A percentile compares a stretch with the other conserved stretches of the same genome.
phyloP scores from a whole-genome alignment of 2,329 filamentous ascomycete genomes.

The Hirsutella rhossiliensis region DNA sequence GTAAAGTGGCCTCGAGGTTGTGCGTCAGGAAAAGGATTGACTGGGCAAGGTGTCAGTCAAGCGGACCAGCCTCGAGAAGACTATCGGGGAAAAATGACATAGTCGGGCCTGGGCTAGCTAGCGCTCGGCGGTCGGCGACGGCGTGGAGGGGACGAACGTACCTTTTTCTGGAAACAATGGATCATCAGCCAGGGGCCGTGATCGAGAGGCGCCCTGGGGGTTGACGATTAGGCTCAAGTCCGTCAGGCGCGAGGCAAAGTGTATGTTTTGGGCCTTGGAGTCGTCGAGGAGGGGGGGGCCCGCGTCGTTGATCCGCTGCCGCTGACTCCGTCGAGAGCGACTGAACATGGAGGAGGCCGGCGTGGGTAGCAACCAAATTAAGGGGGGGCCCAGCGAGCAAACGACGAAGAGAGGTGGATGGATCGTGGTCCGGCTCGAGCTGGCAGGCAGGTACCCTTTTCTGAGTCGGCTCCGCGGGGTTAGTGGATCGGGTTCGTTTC shows the following conservation, averaged over 20 bases:
- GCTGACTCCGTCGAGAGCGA: slow-evolving; percentile 18
- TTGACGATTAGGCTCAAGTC: slow-evolving; percentile 15
- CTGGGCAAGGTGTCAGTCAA: slow-evolving; percentile 1
- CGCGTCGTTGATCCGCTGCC: slow-evolving; percentile 12
- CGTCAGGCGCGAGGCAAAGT: slow-evolving; percentile 14
- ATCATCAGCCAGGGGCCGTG: slow-evolving; percentile 15
- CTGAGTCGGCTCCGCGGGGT: background rate
- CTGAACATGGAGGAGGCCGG: slow-evolving; percentile 23
- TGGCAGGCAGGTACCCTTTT: background rate
- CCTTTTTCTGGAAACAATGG: slow-evolving; percentile 28
- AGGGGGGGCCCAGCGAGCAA: background rate
- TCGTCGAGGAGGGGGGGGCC: slow-evolving; percentile 2
- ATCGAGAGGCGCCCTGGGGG: slow-evolving; percentile 12
- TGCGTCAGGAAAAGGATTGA: slow-evolving; percentile 14
- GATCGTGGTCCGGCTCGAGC: background rate
- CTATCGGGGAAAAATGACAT: background rate
- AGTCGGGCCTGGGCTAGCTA: background rate
- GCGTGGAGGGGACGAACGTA: slow-evolving; percentile 10
- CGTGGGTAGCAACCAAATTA: slow-evolving; percentile 7
- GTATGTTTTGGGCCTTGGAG: slow-evolving; percentile 7
- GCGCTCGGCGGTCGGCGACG: background rate
- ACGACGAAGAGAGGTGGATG: background rate
- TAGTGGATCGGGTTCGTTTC: slow-evolving; percentile 1
- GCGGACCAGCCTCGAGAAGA: background rate
- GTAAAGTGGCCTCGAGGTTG: slow-evolving; percentile 11